Evolutionary conservation across 2,329 filamentous ascomycete species (phyloP), one percentile per base, ranked within the genome.

Genomic region (Lachnellula cervina): DNA sequence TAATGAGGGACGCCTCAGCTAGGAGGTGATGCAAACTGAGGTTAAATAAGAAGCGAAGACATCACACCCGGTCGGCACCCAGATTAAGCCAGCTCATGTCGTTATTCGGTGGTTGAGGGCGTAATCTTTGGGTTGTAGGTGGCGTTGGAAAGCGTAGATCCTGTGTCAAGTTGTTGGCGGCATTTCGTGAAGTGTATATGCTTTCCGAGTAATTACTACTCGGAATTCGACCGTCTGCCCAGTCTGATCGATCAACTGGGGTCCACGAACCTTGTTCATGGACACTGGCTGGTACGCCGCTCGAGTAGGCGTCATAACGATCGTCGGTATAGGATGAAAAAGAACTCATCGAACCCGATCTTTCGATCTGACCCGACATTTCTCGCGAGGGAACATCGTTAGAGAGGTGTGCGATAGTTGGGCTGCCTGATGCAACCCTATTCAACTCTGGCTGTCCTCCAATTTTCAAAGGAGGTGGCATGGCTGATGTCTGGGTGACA

Each of bases 21-120:
- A 32, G 28, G 19, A 44, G 42, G n/a, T 13, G 42, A 44, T 5
- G 11, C 11, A 13, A 17, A 16, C 42, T 8, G n/a, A 40, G 53
- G 34, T 52, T 37, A 16, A 5, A 54, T 43, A 40, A 47, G 25
- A 46, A 54, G 14, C n/a, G 46, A 46, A 51, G 28, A 19, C 49
- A 21, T 65, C 58, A 67, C 59, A 66, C 59, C 44, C 58, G 59
- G 35, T 61, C 56, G 49, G 53, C 60, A 40, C 83, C 84, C 17
- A 91, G 76, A 66, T 91, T 90, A 60, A 92, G 73, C 88, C 88
- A 92, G 72, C 86, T 89, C 86, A 91, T 89, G 69, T 91, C 88
- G 50, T 78, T 79, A 13, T 79, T 77, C 17, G 51, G 45, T 19
- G 50, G 42, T 47, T 50, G 21, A n/a, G 52, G 57, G 44, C 42